Base-by-base conservation (phyloP, 192 early-diverging fungal species). In the Irineochytrium annulatum region DNA sequence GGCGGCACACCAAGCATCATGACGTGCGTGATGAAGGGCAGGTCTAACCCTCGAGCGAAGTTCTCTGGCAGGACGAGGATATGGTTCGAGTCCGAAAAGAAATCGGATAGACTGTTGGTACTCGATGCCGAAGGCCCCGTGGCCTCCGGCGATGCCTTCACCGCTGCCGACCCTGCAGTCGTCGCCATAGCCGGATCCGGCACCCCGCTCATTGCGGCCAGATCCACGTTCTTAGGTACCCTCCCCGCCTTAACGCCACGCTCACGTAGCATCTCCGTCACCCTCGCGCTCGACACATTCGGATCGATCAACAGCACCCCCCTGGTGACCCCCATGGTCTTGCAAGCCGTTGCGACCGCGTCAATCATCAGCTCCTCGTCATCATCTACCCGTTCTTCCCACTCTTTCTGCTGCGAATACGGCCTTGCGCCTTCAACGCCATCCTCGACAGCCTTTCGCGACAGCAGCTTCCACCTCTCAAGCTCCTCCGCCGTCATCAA, bases 31-130 rank as follows among this genome's bases (percentile, higher is more conserved):
- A 88, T 71, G 57, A 77, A 69, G 0, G 88, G 88, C 27, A 97
- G 59, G 70, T 97, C 94, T 3, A 97, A 62, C 6, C 94, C 94
- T 16, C 92, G 77, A 0, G 89, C 87, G 41, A 86, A 83, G 33
- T 77, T 77, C 62, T 94, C 91, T 0, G 81, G 86, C 1, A 86
- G 83, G 28, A 92, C 59, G 49, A 80, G 84, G 19, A 89, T 16
- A 22, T 65, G 34, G n/a, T n/a, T n/a, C n/a, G n/a, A n/a, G n/a
- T n/a, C n/a, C n/a, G n/a, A n/a, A n/a, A n/a, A n/a, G n/a, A n/a
- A n/a, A n/a, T n/a, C n/a, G n/a, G n/a, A n/a, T n/a, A n/a, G n/a
- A n/a, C n/a, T n/a, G n/a, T n/a, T n/a, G n/a, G n/a, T n/a, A n/a
- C n/a, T n/a, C n/a, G n/a, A n/a, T n/a, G n/a, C n/a, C n/a, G n/a